Evolutionary conservation across 2,329 filamentous ascomycete species (phyloP).

Genomic region (Paecilomyces variotii): DNA sequence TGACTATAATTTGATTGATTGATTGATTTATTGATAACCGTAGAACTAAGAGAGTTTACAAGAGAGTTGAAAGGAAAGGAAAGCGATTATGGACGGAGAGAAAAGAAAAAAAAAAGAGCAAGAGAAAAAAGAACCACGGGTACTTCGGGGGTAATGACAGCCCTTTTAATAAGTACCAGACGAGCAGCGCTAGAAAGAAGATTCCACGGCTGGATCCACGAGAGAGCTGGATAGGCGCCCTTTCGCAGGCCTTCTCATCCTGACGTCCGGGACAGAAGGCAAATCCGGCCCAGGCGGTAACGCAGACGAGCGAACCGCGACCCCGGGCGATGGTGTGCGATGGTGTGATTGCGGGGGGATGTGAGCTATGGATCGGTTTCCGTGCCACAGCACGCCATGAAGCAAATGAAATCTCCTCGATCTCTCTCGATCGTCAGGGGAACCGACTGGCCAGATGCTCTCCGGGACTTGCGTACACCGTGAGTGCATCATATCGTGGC

Average conservation of each 20-base stretch:
- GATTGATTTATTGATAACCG: neutral
- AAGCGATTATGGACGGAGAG: neutral
- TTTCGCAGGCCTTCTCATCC: neutral
- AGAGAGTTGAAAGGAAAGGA: neutral
- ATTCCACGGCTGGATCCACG: neutral
- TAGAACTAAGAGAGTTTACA: neutral
- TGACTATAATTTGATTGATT: neutral
- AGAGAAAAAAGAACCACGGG: neutral
- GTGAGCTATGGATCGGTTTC: neutral
- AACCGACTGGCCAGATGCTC: neutral
- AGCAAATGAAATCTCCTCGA: neutral
- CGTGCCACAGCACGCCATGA: neutral
- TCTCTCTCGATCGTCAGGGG: neutral
- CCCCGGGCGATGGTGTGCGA: conserved; percentile 6
- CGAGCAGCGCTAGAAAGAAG: neutral
- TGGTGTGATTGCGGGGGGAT: conserved; percentile 7
- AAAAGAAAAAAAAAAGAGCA: neutral
- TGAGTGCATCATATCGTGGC: neutral
- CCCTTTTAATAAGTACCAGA: neutral
- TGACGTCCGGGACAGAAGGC: conserved; percentile 1
- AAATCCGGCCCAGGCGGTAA: neutral
- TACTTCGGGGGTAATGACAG: conserved; percentile 1
- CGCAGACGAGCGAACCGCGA: conserved; percentile 1
- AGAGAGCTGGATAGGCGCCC: neutral
- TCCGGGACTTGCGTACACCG: neutral